Evolutionary conservation across 345 rosid genomes (phyloP).

Genomic region (Kandelia obovata): DNA sequence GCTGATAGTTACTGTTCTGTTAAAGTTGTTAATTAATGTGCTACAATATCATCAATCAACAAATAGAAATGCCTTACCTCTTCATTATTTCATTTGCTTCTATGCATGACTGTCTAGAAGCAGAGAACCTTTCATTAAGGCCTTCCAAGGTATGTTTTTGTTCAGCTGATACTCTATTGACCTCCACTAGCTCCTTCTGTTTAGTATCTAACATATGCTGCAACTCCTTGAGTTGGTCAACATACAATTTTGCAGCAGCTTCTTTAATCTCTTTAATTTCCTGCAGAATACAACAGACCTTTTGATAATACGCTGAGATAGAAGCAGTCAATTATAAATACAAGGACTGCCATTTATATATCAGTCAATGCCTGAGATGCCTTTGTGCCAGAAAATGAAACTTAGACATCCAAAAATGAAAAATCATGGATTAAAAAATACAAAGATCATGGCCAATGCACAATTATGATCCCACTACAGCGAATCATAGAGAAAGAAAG

Average conservation of each 20-base stretch:
- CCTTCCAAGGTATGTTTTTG: conserved; percentile 77
- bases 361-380: neutral
- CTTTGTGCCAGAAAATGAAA: neutral
- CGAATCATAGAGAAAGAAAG: neutral
- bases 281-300: conserved; percentile 38
- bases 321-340: neutral
- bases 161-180: conserved; percentile 58
- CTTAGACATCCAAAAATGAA: neutral
- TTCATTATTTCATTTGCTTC: conserved; percentile 84
- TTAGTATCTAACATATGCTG: conserved; percentile 45
- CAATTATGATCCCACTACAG: neutral
- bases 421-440: neutral
- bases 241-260: conserved; percentile 47
- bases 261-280: conserved; percentile 66
- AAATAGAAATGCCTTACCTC: conserved; percentile 41
- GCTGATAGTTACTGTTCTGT: too few species aligned
- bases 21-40: too few species aligned
- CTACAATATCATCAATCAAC: neutral
- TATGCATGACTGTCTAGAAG: conserved; percentile 72
- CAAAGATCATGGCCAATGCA: neutral
- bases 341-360: neutral
- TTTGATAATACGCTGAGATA: neutral
- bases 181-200: conserved; percentile 57
- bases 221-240: conserved; percentile 51
- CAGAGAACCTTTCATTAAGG: conserved; percentile 68